These are phyloP conservation scores for Malassezia brasiliensis DNA, from an alignment of 1,284 basidiomycete genomes.

Conservation along the genomic window DNA sequence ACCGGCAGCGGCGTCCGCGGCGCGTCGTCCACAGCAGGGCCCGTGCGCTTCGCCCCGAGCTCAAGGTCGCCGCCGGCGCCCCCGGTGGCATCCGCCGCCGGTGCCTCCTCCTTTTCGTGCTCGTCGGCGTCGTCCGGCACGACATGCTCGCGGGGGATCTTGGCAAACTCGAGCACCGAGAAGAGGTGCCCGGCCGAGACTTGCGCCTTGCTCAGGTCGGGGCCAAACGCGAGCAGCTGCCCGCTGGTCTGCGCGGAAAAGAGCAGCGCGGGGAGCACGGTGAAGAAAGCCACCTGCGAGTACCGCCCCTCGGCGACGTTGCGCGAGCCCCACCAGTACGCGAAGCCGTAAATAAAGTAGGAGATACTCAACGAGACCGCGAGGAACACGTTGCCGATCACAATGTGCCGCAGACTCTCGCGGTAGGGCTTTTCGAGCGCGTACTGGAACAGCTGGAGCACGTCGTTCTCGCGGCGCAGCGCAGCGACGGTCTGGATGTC, in stretches of 20 bases:
- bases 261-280: constrained; percentile 34
- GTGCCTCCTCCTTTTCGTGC: neutral
- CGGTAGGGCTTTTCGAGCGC: constrained; percentile 26
- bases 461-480: constrained; percentile 31
- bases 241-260: constrained; percentile 40
- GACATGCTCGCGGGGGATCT: neutral
- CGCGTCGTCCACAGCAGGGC: neutral
- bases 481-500: constrained; percentile 32
- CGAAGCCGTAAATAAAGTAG: constrained; percentile 40
- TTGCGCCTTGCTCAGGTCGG: constrained; percentile 37
- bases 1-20: constrained; percentile 6
- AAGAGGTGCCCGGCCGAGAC: constrained; percentile 32
- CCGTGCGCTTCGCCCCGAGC: neutral
- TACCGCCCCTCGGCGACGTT: constrained; percentile 32
- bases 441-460: constrained; percentile 26
- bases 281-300: constrained; percentile 35
- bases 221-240: constrained; percentile 36
- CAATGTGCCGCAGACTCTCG: constrained; percentile 27
- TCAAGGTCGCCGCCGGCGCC: neutral
- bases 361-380: constrained; percentile 34
- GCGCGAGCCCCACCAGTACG: constrained; percentile 39
- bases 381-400: constrained; percentile 30
- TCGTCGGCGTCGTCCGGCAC: neutral
- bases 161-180: constrained; percentile 23
- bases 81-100: too few species aligned